phyloP scores from a whole-genome alignment of 805 yeast genomes.

The Metschnikowia rubicola region DNA sequence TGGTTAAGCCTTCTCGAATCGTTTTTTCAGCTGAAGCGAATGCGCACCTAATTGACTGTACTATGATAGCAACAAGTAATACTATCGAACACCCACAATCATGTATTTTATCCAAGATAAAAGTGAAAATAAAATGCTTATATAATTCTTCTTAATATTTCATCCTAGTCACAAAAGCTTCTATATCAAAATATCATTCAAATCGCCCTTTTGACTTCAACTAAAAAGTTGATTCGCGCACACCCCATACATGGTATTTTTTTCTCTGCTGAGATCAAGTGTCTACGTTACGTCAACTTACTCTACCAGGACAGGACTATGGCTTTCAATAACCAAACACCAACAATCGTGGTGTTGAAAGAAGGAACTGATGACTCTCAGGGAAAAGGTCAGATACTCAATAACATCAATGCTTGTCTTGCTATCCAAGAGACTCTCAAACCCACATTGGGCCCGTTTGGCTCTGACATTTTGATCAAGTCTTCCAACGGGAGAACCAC shows the following conservation, averaged over 20 bases:
- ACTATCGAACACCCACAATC: too few relatives aligned
- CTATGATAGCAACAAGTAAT: too few relatives aligned
- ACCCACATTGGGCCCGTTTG: slow-evolving; percentile 95
- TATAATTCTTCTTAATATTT: too few relatives aligned
- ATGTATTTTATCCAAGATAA: too few relatives aligned
- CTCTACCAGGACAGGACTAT: slow-evolving; percentile 31
- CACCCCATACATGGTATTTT: not conserved
- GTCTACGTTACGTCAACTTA: not conserved
- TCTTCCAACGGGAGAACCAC: slow-evolving; percentile 82
- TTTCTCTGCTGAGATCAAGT: slow-evolving; percentile 3
- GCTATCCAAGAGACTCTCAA: slow-evolving; percentile 95
- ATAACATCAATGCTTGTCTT: slow-evolving; percentile 93
- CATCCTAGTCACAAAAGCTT: not conserved
- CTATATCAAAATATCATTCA: not conserved
- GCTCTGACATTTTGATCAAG: slow-evolving; percentile 91
- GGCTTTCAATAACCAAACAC: slow-evolving; percentile 92
- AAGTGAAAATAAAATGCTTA: too few relatives aligned
- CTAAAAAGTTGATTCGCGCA: slow-evolving; percentile 9
- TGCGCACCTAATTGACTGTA: too few relatives aligned
- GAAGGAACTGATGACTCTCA: slow-evolving; percentile 98
- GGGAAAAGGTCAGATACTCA: slow-evolving; percentile 92
- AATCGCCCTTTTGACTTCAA: not conserved
- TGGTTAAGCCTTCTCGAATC: too few relatives aligned
- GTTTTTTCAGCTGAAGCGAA: too few relatives aligned
- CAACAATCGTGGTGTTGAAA: slow-evolving; percentile 95